phyloP scores from a whole-genome alignment of 2,329 filamentous ascomycete species.

The Penicillium oxalicum region DNA sequence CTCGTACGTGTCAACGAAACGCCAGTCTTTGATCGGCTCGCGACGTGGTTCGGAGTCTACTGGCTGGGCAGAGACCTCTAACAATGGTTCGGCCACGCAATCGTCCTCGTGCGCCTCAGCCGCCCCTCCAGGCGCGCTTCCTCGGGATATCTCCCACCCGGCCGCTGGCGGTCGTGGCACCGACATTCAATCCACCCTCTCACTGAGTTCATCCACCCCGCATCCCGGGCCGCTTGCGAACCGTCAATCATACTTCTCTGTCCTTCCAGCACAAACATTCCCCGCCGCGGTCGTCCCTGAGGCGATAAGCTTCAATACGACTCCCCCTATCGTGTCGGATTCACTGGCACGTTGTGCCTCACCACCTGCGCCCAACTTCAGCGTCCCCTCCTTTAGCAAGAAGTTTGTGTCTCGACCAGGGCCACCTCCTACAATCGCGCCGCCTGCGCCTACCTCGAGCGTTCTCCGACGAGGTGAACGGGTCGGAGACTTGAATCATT shows the following conservation, averaged over 20 bases:
- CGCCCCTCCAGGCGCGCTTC: conserved; percentile 15
- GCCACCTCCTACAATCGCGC: conserved; percentile 9
- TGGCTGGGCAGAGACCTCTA: conserved; percentile 19
- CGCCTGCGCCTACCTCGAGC: conserved; percentile 11
- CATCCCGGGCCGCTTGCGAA: conserved; percentile 15
- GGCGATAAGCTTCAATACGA: conserved; percentile 12
- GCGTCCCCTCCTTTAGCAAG: conserved; percentile 38
- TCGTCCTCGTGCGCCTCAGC: conserved; percentile 13
- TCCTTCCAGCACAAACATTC: conserved; percentile 3
- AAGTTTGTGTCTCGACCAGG: conserved; percentile 26
- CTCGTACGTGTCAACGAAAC: conserved; percentile 27
- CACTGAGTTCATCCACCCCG: conserved; percentile 19
- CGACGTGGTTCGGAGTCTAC: conserved; percentile 27
- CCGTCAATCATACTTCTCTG: conserved; percentile 23
- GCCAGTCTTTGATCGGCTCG: conserved; percentile 27
- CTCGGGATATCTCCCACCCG: conserved; percentile 7
- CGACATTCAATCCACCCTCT: conserved; percentile 9
- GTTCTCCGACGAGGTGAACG: conserved; percentile 12
- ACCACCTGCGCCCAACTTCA: conserved; percentile 37
- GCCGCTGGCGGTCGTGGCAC: conserved; percentile 12
- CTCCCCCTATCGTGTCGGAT: conserved; percentile 23
- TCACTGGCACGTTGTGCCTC: conserved; percentile 26
- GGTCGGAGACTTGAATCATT: conserved; percentile 15
- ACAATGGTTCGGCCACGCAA: conserved; percentile 13
- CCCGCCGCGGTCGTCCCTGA: conserved; percentile 15